Percentiles rank a stretch among this genome's conserved stretches.
Evolutionary conservation across 306 rosid genomes (phyloP).

Genomic region (Potentilla sterilis): DNA sequence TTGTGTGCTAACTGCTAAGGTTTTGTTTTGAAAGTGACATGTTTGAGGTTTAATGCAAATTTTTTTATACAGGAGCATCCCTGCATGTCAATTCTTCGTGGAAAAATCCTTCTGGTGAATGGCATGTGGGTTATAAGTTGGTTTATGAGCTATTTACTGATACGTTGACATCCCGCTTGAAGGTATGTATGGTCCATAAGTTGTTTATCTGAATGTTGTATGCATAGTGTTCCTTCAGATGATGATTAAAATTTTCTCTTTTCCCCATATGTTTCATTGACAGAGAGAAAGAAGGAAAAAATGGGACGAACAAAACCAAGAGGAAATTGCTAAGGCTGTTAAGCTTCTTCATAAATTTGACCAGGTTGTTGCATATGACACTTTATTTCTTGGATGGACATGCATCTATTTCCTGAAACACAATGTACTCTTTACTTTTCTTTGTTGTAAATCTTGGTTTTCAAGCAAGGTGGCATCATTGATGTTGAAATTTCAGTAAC

Average conservation of each 20-base stretch:
- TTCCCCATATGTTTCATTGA: conserved; percentile 21
- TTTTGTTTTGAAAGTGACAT: conserved; percentile 5
- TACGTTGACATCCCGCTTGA: conserved; percentile 72
- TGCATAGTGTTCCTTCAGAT: neutral
- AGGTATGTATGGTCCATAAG: conserved; percentile 48
- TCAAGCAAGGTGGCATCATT: neutral
- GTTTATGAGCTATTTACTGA: conserved; percentile 82
- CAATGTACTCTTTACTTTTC: conserved; percentile 9
- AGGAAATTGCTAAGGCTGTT: conserved; percentile 78
- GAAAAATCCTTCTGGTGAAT: conserved; percentile 97
- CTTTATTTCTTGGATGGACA: conserved; percentile 10
- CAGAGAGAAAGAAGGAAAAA: conserved; percentile 86
- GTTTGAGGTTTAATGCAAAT: conserved; percentile 28
- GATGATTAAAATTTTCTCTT: conserved; percentile 3
- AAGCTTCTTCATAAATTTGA: conserved; percentile 84
- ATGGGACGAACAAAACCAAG: conserved; percentile 91
- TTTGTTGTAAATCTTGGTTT: neutral
- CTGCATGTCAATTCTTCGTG: conserved; percentile 71
- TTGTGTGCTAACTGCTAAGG: neutral
- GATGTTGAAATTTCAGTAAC: neutral
- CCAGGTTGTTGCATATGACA: conserved; percentile 54
- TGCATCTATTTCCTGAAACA: conserved; percentile 9
- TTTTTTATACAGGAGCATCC: conserved; percentile 60
- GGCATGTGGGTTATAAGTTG: conserved; percentile 89
- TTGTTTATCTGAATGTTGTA: neutral